Base-by-base conservation (phyloP, 495 filamentous ascomycete species). In the Durotheca rogersii region DNA sequence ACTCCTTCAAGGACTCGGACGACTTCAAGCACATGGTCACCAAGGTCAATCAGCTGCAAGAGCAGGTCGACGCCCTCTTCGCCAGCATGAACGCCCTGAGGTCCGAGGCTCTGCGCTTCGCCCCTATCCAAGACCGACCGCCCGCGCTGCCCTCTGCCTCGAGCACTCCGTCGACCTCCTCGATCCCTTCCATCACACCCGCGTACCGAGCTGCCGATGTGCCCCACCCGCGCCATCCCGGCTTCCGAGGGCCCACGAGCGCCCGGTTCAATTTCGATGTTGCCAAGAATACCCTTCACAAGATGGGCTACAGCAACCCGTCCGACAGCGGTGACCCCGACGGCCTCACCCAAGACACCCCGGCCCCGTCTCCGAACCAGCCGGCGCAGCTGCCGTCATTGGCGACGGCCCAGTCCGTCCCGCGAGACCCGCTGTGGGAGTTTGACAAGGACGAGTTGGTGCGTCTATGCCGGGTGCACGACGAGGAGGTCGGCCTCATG, bases 401-500 rank as follows among this genome's bases (percentile, higher is more conserved):
- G 55, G 11, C 68, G 68, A 38, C 75, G 71, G 45, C 74, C 68
- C 21, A 68, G 67, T 20, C 83, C 77, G 21, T 34, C 4, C 23
- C 61, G 19, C 18, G 48, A 5, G 90, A 95, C 71, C 87, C 88
- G 0, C 79, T 95, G 34, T 90, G 87, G 86, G 68, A 77, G 7
- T 75, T 90, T 20, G 76, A 74, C 19, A 81, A 83, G 52, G 80
- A 88, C 19, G 88, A 93, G 55, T 81, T 88, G 41, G 54, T 88
- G 9, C 79, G 86, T 1, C 70, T 95, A 5, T 86, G 84, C 51
- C 71, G 77, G 7, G 76, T 90, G 5, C 88, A 88, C 56, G 85
- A 90, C 42, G 88, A 95, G 64, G 89, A 93, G 64, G 82, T 92
- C 40, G 86, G 86, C 7, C 76, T 89, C 42, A 92, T 92, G 88